Evolutionary conservation across 1,284 basidiomycete species (phyloP).

Genomic region (Ustilago sp.): DNA sequence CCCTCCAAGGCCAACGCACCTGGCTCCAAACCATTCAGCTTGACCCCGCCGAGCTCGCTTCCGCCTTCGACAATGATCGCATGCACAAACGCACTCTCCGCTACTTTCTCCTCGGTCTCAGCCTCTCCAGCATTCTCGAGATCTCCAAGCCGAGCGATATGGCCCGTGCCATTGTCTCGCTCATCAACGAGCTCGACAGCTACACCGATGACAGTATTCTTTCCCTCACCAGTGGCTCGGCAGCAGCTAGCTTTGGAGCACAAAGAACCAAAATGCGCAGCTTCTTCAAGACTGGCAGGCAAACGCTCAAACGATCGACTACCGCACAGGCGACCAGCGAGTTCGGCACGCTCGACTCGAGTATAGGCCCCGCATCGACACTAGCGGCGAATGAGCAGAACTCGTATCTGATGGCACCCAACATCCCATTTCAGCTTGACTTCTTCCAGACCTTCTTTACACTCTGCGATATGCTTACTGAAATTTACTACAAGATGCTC

Average conservation of each 20-base stretch:
- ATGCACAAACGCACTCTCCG: constrained; percentile 56
- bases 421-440: constrained; percentile 70
- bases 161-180: constrained; percentile 41
- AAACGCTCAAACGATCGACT: constrained; percentile 35
- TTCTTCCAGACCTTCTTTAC: constrained; percentile 60
- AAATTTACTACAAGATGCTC: constrained; percentile 59
- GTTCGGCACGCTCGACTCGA: constrained; percentile 32
- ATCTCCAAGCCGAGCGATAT: constrained; percentile 40
- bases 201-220: constrained; percentile 40
- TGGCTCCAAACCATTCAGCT: constrained; percentile 54
- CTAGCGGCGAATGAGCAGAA: constrained; percentile 71
- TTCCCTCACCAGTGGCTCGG: constrained; percentile 26
- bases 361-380: constrained; percentile 21
- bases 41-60: constrained; percentile 25
- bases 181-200: constrained; percentile 54
- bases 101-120: constrained; percentile 48
- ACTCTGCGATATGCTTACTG: constrained; percentile 57
- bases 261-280: constrained; percentile 48
- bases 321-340: constrained; percentile 47
- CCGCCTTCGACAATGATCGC: constrained; percentile 46
- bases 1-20: constrained; percentile 32
- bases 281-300: constrained; percentile 51
- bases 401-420: constrained; percentile 80
- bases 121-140: constrained; percentile 53
- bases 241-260: constrained; percentile 19